phyloP scores from a whole-genome alignment of 768 basidiomycete genomes.

The Tubosaeta sp. region DNA sequence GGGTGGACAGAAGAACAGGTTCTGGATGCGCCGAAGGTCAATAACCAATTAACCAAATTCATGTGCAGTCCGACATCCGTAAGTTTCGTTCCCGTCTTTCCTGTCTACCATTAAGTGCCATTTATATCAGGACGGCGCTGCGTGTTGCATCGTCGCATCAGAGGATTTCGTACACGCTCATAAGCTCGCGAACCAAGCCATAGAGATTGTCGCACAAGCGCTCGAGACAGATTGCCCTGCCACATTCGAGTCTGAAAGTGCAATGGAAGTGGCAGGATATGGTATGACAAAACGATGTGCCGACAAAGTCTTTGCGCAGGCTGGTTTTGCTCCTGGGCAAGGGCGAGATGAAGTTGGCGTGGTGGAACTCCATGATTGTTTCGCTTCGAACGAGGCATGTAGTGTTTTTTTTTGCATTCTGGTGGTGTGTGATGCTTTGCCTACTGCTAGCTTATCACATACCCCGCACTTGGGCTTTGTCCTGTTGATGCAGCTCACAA shows the following conservation, averaged over 20 bases:
- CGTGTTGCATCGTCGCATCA: conserved; percentile 72
- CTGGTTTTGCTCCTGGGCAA: conserved; percentile 60
- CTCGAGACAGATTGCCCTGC: conserved; percentile 61
- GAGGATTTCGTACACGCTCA: conserved; percentile 73
- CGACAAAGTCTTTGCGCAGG: conserved; percentile 64
- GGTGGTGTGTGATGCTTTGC: neutral
- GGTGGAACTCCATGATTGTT: conserved; percentile 84
- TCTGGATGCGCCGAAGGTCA: conserved; percentile 61
- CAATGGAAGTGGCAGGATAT: conserved; percentile 81
- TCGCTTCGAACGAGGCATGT: conserved; percentile 72
- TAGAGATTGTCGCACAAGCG: conserved; percentile 69
- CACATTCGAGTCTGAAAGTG: conserved; percentile 62
- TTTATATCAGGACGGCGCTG: conserved; percentile 60
- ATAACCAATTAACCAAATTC: conserved; percentile 69
- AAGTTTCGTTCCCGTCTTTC: conserved; percentile 9
- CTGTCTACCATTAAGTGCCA: neutral
- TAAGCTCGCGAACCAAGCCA: conserved; percentile 78
- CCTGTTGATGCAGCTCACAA: conserved; percentile 62
- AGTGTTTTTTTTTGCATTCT: neutral
- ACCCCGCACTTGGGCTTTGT: conserved; percentile 76
- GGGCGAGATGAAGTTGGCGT: conserved; percentile 76
- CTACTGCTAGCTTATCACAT: conserved; percentile 68
- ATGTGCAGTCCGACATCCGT: conserved; percentile 88
- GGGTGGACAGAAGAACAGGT: conserved; percentile 75
- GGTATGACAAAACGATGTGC: conserved; percentile 68